A percentile compares a stretch with the other conserved stretches of the same genome.
These are phyloP conservation scores for Ascocoryne sarcoides DNA, from an alignment of 2,329 filamentous ascomycete species.

Conservation along the genomic window DNA sequence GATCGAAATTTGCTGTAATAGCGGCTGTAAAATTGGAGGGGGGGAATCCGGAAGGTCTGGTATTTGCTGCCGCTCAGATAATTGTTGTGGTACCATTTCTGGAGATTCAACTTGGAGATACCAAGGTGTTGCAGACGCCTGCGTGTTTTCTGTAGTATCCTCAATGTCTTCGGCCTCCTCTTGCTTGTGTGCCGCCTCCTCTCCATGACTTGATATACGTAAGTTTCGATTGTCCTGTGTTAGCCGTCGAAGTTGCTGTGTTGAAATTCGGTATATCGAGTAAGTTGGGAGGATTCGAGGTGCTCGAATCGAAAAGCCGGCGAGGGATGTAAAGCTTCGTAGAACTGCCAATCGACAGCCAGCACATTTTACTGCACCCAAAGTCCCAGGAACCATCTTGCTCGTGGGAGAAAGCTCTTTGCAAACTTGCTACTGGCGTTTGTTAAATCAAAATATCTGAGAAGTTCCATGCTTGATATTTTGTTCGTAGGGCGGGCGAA, in stretches of 20 bases:
- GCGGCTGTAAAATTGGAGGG: conserved; percentile 60
- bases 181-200: conserved; percentile 11
- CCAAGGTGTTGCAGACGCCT: conserved; percentile 54
- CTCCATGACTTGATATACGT: neutral
- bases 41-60: conserved; percentile 50
- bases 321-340: conserved; percentile 21
- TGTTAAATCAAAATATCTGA: too few relatives aligned
- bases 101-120: conserved; percentile 67
- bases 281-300: conserved; percentile 5
- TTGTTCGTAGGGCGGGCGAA: too few relatives aligned
- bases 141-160: conserved; percentile 4
- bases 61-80: conserved; percentile 45
- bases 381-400: too few relatives aligned
- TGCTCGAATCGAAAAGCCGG: conserved; percentile 15
- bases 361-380: conserved; percentile 23
- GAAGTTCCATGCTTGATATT: too few relatives aligned
- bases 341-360: conserved; percentile 25
- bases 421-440: too few relatives aligned
- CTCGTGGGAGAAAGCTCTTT: too few relatives aligned
- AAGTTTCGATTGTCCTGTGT: conserved; percentile 5
- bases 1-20: conserved; percentile 72
- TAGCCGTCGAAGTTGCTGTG: conserved; percentile 10
- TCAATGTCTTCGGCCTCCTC: conserved; percentile 1
- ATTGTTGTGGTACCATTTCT: conserved; percentile 28
- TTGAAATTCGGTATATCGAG: conserved; percentile 3